phyloP scores from a whole-genome alignment of 495 filamentous ascomycete genomes.

The Aspergillus baeticus region DNA sequence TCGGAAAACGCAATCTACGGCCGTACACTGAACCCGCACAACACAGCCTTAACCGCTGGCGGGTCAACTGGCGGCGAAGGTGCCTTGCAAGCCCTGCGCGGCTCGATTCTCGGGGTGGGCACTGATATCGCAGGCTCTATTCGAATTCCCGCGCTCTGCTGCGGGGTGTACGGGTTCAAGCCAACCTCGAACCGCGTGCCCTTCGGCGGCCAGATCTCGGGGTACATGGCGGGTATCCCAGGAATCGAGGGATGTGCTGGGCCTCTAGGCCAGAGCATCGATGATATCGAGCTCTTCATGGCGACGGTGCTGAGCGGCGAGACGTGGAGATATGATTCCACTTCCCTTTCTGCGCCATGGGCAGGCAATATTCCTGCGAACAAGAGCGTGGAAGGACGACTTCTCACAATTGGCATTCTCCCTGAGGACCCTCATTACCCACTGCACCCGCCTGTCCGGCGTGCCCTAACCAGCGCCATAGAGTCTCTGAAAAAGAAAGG shows the following conservation, averaged over 20 bases:
- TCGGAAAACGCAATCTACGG: constrained; percentile 38
- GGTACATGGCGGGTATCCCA: constrained; percentile 44
- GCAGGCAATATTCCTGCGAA: neutral
- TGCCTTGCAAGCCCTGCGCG: constrained; percentile 55
- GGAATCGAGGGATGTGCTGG: constrained; percentile 31
- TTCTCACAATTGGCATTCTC: constrained; percentile 51
- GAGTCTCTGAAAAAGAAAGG: constrained; percentile 33
- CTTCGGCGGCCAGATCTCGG: constrained; percentile 30
- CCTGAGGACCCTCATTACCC: constrained; percentile 49
- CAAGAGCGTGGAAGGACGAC: constrained; percentile 3
- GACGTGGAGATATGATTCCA: constrained; percentile 19
- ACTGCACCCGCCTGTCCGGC: constrained; percentile 54
- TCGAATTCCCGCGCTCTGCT: constrained; percentile 59
- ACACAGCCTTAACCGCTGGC: constrained; percentile 50
- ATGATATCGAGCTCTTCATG: constrained; percentile 31
- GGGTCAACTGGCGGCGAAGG: constrained; percentile 66
- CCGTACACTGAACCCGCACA: constrained; percentile 54
- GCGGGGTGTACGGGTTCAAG: constrained; percentile 61
- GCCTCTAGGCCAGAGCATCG: constrained; percentile 38
- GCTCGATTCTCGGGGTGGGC: constrained; percentile 61
- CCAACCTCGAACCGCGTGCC: constrained; percentile 58
- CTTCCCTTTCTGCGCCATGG: constrained; percentile 20
- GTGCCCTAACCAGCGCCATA: constrained; percentile 45
- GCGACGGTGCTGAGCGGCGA: constrained; percentile 16
- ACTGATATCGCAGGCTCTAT: constrained; percentile 67